Evolutionary conservation across 2,329 filamentous ascomycete genomes (phyloP).

Genomic region (Colletotrichum sp.): DNA sequence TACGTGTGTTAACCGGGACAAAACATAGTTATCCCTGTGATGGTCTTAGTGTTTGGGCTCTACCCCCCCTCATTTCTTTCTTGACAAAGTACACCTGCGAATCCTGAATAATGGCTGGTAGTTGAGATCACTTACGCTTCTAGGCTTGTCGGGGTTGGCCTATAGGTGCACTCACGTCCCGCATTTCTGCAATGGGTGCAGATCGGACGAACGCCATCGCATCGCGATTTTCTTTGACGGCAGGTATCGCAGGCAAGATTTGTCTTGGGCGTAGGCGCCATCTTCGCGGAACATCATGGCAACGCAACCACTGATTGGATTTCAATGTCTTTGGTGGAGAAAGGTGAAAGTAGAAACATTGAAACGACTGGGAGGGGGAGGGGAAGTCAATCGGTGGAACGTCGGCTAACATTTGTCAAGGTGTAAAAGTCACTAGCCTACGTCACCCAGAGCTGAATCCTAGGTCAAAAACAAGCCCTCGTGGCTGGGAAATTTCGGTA

Average conservation of each 20-base stretch:
- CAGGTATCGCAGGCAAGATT: conserved; percentile 13
- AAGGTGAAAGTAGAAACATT: neutral
- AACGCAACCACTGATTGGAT: neutral
- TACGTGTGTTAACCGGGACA: neutral
- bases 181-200: conserved; percentile 4
- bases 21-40: neutral
- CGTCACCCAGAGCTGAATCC: neutral
- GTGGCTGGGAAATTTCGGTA: neutral
- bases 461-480: neutral
- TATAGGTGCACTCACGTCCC: neutral
- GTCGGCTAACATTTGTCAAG: neutral
- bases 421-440: neutral
- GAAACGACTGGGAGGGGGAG: neutral
- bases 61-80: neutral
- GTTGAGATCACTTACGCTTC: neutral
- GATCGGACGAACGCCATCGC: neutral
- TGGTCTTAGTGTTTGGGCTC: neutral
- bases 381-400: neutral
- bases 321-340: neutral
- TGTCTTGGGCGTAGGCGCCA: neutral
- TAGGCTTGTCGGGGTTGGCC: conserved; percentile 9
- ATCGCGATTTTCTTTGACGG: conserved; percentile 3
- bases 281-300: neutral
- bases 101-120: neutral
- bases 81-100: neutral